Evolutionary conservation across 768 basidiomycete genomes (phyloP).

Genomic region (Phlebiopsis flavidoalba): DNA sequence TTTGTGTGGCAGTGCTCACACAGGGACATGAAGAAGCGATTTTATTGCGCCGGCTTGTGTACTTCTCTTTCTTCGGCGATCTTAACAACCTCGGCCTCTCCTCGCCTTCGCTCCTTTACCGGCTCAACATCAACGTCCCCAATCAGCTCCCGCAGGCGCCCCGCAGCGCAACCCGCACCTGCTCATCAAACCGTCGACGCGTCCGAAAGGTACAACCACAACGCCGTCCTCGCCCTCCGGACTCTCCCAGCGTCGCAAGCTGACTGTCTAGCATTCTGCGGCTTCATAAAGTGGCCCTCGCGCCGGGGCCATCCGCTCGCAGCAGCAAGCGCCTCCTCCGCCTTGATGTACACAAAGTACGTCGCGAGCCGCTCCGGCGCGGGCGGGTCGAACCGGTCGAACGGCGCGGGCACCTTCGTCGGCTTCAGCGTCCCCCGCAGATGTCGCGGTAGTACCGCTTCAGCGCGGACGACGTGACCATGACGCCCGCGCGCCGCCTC

Average conservation of each 20-base stretch:
- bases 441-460: constrained; percentile 79
- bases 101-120: not conserved
- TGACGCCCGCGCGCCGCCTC: constrained; percentile 42
- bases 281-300: constrained; percentile 80
- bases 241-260: constrained; percentile 59
- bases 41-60: not conserved
- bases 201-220: constrained; percentile 52
- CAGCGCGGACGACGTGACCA: constrained; percentile 84
- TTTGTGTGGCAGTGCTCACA: not conserved
- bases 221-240: constrained; percentile 66
- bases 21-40: not conserved
- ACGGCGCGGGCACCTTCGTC: constrained; percentile 18
- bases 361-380: constrained; percentile 41
- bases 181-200: constrained; percentile 50
- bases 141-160: constrained; percentile 30
- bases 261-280: constrained; percentile 78
- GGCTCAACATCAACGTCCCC: constrained; percentile 1
- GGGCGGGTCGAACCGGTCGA: constrained; percentile 12
- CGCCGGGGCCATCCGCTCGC: constrained; percentile 57
- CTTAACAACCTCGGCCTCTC: not conserved
- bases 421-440: constrained; percentile 49
- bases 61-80: not conserved
- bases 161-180: constrained; percentile 43
- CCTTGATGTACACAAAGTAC: constrained; percentile 78
- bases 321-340: constrained; percentile 46